Base-by-base conservation (phyloP, 192 early-diverging fungal species). In the Podila verticillata region DNA sequence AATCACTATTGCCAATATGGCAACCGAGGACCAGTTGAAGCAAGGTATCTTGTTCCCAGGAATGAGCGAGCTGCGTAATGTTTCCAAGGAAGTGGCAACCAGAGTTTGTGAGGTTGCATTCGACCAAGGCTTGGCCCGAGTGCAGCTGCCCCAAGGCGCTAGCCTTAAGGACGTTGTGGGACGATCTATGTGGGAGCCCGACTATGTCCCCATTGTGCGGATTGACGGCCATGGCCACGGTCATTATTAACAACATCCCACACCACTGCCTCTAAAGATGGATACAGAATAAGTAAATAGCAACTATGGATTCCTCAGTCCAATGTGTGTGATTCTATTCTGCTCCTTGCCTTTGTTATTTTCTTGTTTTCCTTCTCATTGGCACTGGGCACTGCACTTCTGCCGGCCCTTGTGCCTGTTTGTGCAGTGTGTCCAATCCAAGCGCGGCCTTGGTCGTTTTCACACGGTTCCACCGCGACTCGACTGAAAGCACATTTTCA, bases 41-140 rank as follows among this genome's bases (percentile, higher is more conserved):
- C 61, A 74, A 32, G 87, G 87, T 24, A 60, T 83, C 20, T 64
- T 88, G 10, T 88, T 86, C 82, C 87, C 87, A 58, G 82, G 87
- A 36, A 83, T 86, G 9, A 65, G 77, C 48, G 62, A 83, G 17
- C 63, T 88, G 20, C 87, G 84, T 32, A 72, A 86, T 24, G 82
- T 86, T n/a, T 72, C 82, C 10, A 70, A 80, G 51, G 85, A 73
- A 57, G 85, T 86, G 1, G 87, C 79, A 29, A 83, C 85, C 17
- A 82, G 74, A 61, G 83, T 88, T 7, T 86, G 85, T 31, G 85
- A 88, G 58, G 83, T 88, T 31, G 87, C 85, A 20, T 86, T 84
- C 51, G 83, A 85, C 12, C 83, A 86, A 66, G 83, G 83, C 4
- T 51, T 88, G 26, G 87, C 87, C 0, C 82, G 77, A 59, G 82